A percentile compares a stretch with the other conserved stretches of the same genome.
Conservation (phyloP, 1,284 basidiomycete genomes). For the Testicularia cyperi region DNA sequence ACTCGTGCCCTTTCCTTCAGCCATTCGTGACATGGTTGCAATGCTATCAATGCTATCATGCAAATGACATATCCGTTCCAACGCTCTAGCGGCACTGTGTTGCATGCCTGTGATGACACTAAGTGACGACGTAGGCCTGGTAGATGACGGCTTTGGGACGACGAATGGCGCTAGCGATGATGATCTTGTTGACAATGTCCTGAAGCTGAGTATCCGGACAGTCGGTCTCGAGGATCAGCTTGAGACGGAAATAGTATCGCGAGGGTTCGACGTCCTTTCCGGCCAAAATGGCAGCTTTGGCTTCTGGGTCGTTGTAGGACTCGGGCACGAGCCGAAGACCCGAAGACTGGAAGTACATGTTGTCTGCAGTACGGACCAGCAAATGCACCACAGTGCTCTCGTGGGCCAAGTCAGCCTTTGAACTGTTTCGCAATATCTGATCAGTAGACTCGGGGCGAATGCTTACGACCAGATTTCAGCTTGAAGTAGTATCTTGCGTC, state of each 20-base stretch:
- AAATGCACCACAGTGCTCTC: not conserved
- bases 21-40: too few species aligned
- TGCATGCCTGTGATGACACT: too few species aligned
- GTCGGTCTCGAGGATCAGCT: conserved; percentile 18
- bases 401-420: not conserved
- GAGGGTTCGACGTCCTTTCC: conserved; percentile 18
- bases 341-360: conserved; percentile 20
- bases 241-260: conserved; percentile 22
- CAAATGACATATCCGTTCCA: too few species aligned
- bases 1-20: too few species aligned
- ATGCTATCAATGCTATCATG: too few species aligned
- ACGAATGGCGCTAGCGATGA: conserved; percentile 21
- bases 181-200: conserved; percentile 24
- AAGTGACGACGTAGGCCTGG: conserved; percentile 28
- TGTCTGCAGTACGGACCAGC: conserved; percentile 1
- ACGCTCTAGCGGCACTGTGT: too few species aligned
- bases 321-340: conserved; percentile 14
- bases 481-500: conserved; percentile 32
- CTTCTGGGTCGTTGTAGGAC: conserved; percentile 9
- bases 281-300: conserved; percentile 3
- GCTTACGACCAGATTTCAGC: conserved; percentile 15
- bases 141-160: conserved; percentile 14
- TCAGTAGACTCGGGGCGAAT: not conserved
- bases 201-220: conserved; percentile 18
- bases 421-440: not conserved